Percentiles rank a stretch among this genome's conserved stretches.
Evolutionary conservation across 306 rosid species (phyloP).

Genomic region (Rosa rugosa): DNA sequence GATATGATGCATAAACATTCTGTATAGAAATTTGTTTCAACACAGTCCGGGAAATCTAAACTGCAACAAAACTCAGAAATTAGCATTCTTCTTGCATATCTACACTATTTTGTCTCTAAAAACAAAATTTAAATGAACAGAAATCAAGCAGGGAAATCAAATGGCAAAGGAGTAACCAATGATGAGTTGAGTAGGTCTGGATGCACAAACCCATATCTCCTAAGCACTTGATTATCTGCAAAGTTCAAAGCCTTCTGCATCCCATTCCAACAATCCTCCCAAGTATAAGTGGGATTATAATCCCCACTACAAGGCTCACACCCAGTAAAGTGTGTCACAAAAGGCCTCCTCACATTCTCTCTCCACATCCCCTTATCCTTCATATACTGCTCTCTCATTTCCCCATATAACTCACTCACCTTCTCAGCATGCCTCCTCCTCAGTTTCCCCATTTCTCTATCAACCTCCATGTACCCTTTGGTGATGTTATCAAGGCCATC

Average conservation of each 20-base stretch:
- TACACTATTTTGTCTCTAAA: background rate
- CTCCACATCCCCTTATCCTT: constrained; percentile 34
- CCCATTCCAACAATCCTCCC: constrained; percentile 68
- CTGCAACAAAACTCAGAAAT: background rate
- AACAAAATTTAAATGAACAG: background rate
- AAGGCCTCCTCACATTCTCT: constrained; percentile 68
- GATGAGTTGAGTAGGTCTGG: constrained; percentile 39
- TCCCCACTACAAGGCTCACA: constrained; percentile 92
- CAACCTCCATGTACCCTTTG: constrained; percentile 38
- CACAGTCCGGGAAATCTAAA: background rate
- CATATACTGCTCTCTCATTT: constrained; percentile 45
- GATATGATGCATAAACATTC: background rate
- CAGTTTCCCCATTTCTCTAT: constrained; percentile 26
- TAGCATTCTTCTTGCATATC: background rate
- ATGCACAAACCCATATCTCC: constrained; percentile 56
- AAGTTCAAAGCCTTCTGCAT: constrained; percentile 71
- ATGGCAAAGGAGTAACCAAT: constrained; percentile 47
- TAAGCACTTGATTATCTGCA: constrained; percentile 83
- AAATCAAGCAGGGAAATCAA: constrained; percentile 50
- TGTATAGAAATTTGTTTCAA: background rate
- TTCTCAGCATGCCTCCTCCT: constrained; percentile 79
- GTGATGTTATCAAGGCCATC: constrained; percentile 41
- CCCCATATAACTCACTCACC: constrained; percentile 56
- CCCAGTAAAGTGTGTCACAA: constrained; percentile 84
- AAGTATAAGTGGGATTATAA: constrained; percentile 53